Base-by-base conservation (phyloP, 2,329 filamentous ascomycete species). In the Capronia coronata region DNA sequence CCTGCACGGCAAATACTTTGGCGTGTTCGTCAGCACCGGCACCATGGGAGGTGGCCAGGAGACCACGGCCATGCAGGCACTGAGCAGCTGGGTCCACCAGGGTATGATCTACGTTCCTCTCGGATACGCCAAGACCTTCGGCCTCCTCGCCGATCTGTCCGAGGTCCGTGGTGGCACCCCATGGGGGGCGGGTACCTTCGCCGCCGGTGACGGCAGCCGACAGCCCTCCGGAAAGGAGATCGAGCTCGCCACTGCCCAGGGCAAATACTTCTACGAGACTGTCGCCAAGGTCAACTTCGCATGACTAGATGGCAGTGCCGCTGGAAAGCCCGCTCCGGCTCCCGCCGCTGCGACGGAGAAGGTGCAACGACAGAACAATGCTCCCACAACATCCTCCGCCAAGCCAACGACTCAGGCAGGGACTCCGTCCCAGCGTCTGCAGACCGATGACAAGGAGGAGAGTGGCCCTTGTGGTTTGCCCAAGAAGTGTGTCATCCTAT, bases 21-120 rank as follows among this genome's bases (percentile, higher is more conserved):
- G 91, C 63, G 59, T 96, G 55, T 98, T 98, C 78, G 72, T 98
- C 69, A 87, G 84, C 56, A 94, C 88, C n/a, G 89, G 75, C 53
- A 84, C 83, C 49, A 75, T 75, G 48, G 93, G 93, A 55, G 93
- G 93, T 67, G 93, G 93, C 57, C 93, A 98, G 75, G 93, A 98
- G 75, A 83, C 81, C 49, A 98, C 93, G 41, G 84, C 79, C 60
- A 73, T 96, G 57, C 76, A 83, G 27, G 74, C 84, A 66, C 82
- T 97, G 80, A 88, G 83, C 64, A 97, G 91, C 14, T 75, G 97
- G 47, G 70, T 83, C 54, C 93, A 97, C 74, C 93, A 97, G 75
- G 93, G 93, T 64, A 85, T 97, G 73, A 84, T 93, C 76, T 97
- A 85, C 69, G 89, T 97, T n/a, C 93, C 93, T 42, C 77, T 97